These are phyloP conservation scores for Crithidia fasciculata DNA, from an alignment of 208 protist genomes.

Conservation along the genomic window DNA sequence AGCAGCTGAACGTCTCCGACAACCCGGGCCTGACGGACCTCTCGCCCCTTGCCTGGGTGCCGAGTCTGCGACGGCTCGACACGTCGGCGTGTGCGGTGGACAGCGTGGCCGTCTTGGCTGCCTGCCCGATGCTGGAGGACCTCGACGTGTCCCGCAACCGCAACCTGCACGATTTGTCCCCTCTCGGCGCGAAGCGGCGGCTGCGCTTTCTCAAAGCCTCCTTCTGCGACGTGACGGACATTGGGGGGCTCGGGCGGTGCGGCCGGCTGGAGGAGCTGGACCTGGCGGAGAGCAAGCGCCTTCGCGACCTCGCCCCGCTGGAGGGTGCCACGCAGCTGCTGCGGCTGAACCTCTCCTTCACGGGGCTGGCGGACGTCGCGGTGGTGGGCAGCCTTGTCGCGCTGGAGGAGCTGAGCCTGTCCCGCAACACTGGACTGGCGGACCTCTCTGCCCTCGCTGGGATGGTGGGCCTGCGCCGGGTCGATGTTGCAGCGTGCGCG, in stretches of 20 bases:
- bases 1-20: constrained; percentile 9
- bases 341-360: constrained; percentile 10
- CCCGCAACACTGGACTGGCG: neutral
- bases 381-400: constrained; percentile 1
- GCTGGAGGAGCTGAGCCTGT: constrained; percentile 9
- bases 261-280: constrained; percentile 7
- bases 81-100: constrained; percentile 4
- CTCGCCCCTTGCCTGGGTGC: neutral
- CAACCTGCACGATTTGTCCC: constrained; percentile 2
- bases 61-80: constrained; percentile 5
- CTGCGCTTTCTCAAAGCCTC: constrained; percentile 9
- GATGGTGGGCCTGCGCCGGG: neutral
- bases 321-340: constrained; percentile 3
- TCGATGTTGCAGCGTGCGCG: constrained; percentile 7
- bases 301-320: neutral
- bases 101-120: constrained; percentile 3
- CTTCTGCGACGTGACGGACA: constrained; percentile 14
- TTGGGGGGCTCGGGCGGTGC: constrained; percentile 10
- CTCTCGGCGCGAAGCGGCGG: constrained; percentile 9
- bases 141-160: constrained; percentile 13
- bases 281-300: constrained; percentile 6
- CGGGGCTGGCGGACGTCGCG: neutral
- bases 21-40: constrained; percentile 5
- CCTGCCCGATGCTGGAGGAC: constrained; percentile 12
- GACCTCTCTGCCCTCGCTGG: neutral